Conservation (phyloP, 768 basidiomycete species). For the Leccinum longicurvipes region DNA sequence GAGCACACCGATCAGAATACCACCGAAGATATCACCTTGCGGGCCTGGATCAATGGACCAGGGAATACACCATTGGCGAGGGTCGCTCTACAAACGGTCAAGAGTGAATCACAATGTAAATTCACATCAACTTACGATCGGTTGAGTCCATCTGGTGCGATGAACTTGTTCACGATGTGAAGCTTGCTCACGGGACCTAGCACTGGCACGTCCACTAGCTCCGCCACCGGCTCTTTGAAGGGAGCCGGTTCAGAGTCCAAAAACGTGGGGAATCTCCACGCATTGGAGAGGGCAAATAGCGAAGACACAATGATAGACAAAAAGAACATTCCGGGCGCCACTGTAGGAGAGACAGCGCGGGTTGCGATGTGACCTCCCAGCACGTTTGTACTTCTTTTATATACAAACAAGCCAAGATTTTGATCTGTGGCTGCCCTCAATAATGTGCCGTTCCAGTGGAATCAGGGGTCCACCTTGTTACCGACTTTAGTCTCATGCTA, state of each 20-base stretch:
- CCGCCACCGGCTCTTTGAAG: not conserved
- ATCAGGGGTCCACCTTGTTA: not conserved
- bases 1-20: not conserved
- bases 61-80: slow-evolving; percentile 45
- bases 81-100: slow-evolving; percentile 33
- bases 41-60: slow-evolving; percentile 42
- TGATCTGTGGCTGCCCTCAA: too few relatives aligned
- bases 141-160: slow-evolving; percentile 50
- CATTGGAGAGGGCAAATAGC: slow-evolving; percentile 6
- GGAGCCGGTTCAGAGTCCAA: not conserved
- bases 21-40: slow-evolving; percentile 26
- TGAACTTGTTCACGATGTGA: slow-evolving; percentile 35
- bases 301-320: slow-evolving; percentile 6
- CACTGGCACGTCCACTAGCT: slow-evolving; percentile 3
- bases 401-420: not conserved
- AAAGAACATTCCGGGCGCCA: slow-evolving; percentile 1
- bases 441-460: not conserved
- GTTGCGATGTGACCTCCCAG: too few relatives aligned
- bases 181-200: slow-evolving; percentile 26
- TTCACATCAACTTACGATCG: slow-evolving; percentile 27
- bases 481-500: not conserved
- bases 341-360: not conserved
- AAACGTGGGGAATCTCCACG: not conserved
- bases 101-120: not conserved
- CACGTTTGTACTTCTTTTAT: slow-evolving; percentile 6